Conservation (phyloP, 768 basidiomycete genomes). For the Serendipita vermifera region DNA sequence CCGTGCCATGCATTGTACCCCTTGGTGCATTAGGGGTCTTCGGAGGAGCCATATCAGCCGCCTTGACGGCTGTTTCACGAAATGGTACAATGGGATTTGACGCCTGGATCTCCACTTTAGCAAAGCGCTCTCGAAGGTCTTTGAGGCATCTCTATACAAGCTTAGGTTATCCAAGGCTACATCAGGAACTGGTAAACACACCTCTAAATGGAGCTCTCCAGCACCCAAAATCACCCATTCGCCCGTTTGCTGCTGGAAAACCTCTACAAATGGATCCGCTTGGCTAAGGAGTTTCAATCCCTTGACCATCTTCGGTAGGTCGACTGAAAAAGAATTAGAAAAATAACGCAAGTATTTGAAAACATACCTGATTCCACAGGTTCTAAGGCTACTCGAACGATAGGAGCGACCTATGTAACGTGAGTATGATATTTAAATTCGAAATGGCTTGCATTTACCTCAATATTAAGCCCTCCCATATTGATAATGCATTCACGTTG, state of each 20-base stretch:
- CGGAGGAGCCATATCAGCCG: slow-evolving; percentile 74
- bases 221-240: slow-evolving; percentile 95
- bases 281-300: slow-evolving; percentile 85
- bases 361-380: slow-evolving; percentile 44
- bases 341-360: background rate
- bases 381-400: slow-evolving; percentile 90
- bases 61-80: slow-evolving; percentile 84
- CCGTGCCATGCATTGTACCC: slow-evolving; percentile 63
- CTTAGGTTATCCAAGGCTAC: background rate
- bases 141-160: slow-evolving; percentile 72
- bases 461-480: slow-evolving; percentile 54
- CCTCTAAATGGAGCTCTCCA: slow-evolving; percentile 92
- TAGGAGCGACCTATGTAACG: slow-evolving; percentile 55
- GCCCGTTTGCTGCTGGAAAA: slow-evolving; percentile 92
- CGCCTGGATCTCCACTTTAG: slow-evolving; percentile 80
- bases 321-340: slow-evolving; percentile 27
- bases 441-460: slow-evolving; percentile 31
- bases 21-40: slow-evolving; percentile 57
- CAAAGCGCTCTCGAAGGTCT: slow-evolving; percentile 92
- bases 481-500: slow-evolving; percentile 61
- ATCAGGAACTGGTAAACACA: slow-evolving; percentile 22
- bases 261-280: slow-evolving; percentile 94
- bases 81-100: slow-evolving; percentile 97
- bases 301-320: slow-evolving; percentile 78
- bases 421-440: background rate